Evolutionary conservation across 2,329 filamentous ascomycete species (phyloP), one percentile per base, ranked within the genome.

Genomic region (Coccinonectria pachysandricola): DNA sequence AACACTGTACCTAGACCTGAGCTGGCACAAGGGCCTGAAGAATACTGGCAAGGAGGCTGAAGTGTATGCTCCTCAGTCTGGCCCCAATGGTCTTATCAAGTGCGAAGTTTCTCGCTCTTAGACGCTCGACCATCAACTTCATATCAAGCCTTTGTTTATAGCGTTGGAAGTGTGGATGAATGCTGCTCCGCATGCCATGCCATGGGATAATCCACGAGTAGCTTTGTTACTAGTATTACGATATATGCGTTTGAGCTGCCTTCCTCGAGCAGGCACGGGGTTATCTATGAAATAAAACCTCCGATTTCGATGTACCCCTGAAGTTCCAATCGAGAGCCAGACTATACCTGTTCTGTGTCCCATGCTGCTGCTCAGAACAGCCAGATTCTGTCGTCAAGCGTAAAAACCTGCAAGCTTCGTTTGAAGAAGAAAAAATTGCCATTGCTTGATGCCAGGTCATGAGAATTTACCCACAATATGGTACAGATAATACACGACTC

Each of bases 11-110:
- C 4, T 49, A 88, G 88, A 96, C 52, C 62, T 98, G 50, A 88
- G 81, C 60, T 98, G 91, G 91, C 84, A 94, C 69, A 92, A 96
- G 57, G 86, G 79, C 15, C 55, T 87, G 42, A 84, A 94, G 68
- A 98, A 98, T 62, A 94, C 84, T 0, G 91, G 91, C 57, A 81
- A 84, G 57, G 81, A 98, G 48, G 91, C 91, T 27, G 87, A 95
- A 52, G 88, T 98, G 12, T 95, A 91, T 48, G 87, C 83, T 15
- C 91, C 91, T 4, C 91, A 96, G 57, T 82, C 81, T 8, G 77
- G 83, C 39, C 91, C 91, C 30, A 98, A 96, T 51, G 91, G 91
- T 15, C 71, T 98, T 35, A 98, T 98, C 59, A 82, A 92, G 54
- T 93, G 87, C 62, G 86, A 85, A 31, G 86, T 98, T 26, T 69